A percentile compares a stretch with the other conserved stretches of the same genome.
phyloP scores from a whole-genome alignment of 208 protist genomes.

The Wallacemonas rigidus region DNA sequence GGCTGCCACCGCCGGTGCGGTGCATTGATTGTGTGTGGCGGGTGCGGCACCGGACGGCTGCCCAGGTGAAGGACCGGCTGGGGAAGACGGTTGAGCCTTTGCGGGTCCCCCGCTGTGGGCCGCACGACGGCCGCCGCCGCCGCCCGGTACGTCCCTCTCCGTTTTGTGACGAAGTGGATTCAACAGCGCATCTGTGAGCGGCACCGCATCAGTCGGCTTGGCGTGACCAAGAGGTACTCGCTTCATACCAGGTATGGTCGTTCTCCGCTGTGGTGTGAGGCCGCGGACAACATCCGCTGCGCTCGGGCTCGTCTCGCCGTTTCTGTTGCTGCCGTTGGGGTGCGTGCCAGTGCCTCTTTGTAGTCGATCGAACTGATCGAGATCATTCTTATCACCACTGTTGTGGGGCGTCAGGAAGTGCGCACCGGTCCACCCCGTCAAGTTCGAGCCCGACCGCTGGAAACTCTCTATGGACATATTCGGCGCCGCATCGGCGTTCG shows the following conservation, averaged over 20 bases:
- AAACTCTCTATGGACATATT: constrained; percentile 19
- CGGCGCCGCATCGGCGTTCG: background rate
- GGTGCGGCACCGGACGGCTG: too few relatives aligned
- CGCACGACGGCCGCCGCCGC: too few relatives aligned
- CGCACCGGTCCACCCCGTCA: constrained; percentile 18
- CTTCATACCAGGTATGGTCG: background rate
- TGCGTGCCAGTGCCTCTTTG: background rate
- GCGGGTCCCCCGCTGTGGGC: too few relatives aligned
- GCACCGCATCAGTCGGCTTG: background rate
- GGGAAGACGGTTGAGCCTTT: background rate
- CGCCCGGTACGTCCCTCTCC: background rate
- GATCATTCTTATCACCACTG: background rate
- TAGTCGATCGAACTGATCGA: constrained; percentile 12
- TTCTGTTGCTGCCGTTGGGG: background rate
- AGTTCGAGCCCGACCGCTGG: constrained; percentile 7
- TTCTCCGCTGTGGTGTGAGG: constrained; percentile 10
- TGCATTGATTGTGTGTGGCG: background rate
- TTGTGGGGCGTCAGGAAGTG: constrained; percentile 11
- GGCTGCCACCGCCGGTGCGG: background rate
- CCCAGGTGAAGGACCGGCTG: background rate
- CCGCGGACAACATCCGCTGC: background rate
- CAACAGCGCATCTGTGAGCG: constrained; percentile 3
- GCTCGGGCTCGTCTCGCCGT: constrained; percentile 4
- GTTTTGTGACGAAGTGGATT: constrained; percentile 3
- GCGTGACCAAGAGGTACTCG: background rate